Percentiles rank a stretch among this genome's conserved stretches.
Conservation (phyloP, 805 yeast genomes). For the Candida ortonii region DNA sequence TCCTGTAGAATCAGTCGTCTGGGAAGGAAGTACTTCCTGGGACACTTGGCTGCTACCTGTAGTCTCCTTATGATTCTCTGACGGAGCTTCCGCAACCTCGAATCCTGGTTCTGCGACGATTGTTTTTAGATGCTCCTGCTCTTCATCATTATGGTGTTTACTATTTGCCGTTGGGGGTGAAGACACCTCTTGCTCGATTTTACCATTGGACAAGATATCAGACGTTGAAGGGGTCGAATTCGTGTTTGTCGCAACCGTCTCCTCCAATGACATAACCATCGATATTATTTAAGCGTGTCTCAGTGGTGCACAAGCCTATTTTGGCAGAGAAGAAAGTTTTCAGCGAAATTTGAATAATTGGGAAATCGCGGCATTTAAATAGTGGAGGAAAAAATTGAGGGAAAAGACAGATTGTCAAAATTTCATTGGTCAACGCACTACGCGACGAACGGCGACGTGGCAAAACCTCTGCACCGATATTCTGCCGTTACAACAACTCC, state of each 20-base stretch:
- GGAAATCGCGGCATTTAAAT: constrained; percentile 26
- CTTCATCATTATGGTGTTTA: constrained; percentile 13
- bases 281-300: constrained; percentile 1
- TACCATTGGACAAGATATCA: constrained; percentile 14
- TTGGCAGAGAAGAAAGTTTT: constrained; percentile 19
- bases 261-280: constrained; percentile 30
- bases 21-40: too few species aligned
- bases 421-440: too few species aligned
- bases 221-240: constrained; percentile 13
- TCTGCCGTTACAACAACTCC: too few species aligned
- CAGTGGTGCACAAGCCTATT: constrained; percentile 10
- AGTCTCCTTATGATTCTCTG: background rate
- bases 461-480: too few species aligned
- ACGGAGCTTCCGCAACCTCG: background rate
- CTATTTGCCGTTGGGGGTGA: constrained; percentile 8
- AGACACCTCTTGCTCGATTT: constrained; percentile 8
- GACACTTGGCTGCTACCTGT: too few species aligned
- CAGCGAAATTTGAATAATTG: constrained; percentile 14
- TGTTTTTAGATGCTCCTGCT: constrained; percentile 1
- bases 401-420: too few species aligned
- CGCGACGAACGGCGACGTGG: too few species aligned
- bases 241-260: constrained; percentile 20
- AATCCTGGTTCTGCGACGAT: constrained; percentile 4
- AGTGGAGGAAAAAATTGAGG: too few species aligned
- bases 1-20: too few species aligned